phyloP scores from a whole-genome alignment of 768 basidiomycete genomes.

The Phlegmacium glaucopus region DNA sequence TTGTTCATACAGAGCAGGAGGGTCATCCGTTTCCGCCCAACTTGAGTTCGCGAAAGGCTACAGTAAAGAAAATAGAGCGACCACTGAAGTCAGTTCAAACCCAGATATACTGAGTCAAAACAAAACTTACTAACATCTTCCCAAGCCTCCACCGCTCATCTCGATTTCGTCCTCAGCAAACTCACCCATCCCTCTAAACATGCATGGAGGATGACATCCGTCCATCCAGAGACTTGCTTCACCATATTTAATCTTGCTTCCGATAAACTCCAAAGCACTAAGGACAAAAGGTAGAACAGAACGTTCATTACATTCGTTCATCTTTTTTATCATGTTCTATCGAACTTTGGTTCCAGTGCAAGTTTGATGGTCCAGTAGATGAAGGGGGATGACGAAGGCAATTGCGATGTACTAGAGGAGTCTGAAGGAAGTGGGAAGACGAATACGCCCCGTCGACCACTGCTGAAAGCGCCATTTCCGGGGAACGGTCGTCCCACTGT shows the following conservation, averaged over 20 bases:
- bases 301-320: constrained; percentile 57
- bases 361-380: constrained; percentile 24
- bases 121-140: constrained; percentile 59
- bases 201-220: constrained; percentile 62
- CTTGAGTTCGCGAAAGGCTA: constrained; percentile 63
- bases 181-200: constrained; percentile 81
- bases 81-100: background rate
- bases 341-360: constrained; percentile 15
- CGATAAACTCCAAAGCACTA: constrained; percentile 73
- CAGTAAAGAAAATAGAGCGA: background rate
- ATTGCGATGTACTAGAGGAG: constrained; percentile 1
- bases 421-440: constrained; percentile 33
- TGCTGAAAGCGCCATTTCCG: constrained; percentile 14
- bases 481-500: constrained; percentile 47
- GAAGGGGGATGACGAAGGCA: constrained; percentile 27
- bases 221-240: constrained; percentile 66
- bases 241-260: constrained; percentile 75
- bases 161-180: constrained; percentile 54
- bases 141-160: constrained; percentile 48
- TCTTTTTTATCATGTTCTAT: constrained; percentile 25
- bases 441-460: constrained; percentile 33
- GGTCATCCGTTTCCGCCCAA: constrained; percentile 56
- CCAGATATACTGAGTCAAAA: too few species aligned
- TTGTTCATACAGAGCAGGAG: constrained; percentile 79
- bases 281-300: constrained; percentile 68